These are phyloP conservation scores for Paecilomyces sp. DNA, from an alignment of 2,329 filamentous ascomycete genomes.

Conservation along the genomic window DNA sequence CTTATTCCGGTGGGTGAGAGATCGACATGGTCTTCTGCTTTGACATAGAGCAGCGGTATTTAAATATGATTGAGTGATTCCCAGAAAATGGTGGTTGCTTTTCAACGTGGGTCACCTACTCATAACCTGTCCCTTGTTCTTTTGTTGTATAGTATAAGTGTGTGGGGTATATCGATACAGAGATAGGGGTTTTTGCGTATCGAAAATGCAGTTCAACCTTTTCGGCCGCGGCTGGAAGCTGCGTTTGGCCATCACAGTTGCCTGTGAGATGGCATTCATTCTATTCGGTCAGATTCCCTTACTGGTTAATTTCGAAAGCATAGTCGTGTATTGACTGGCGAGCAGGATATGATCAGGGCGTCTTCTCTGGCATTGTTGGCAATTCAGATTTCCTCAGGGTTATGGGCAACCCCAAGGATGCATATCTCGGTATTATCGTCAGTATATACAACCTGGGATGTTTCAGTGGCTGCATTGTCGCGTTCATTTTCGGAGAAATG, in stretches of 20 bases:
- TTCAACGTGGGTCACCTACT: not conserved
- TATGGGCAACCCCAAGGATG: conserved; percentile 31
- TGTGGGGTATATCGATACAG: not conserved
- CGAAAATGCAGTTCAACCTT: conserved; percentile 3
- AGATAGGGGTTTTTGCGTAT: not conserved
- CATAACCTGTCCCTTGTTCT: not conserved
- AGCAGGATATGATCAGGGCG: conserved; percentile 43
- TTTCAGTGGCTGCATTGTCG: conserved; percentile 27
- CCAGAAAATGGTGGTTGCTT: not conserved
- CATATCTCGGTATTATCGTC: conserved; percentile 36
- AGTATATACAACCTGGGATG: conserved; percentile 39
- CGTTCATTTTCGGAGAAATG: conserved; percentile 22
- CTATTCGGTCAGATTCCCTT: conserved; percentile 1
- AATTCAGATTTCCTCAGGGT: conserved; percentile 38
- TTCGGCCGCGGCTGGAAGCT: conserved; percentile 5
- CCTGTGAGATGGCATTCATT: conserved; percentile 7
- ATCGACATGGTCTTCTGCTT: not conserved
- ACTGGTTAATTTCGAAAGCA: no score
- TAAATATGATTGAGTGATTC: not conserved
- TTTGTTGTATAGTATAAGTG: not conserved
- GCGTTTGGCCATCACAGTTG: conserved; percentile 5
- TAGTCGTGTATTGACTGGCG: not conserved
- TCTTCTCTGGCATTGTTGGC: conserved; percentile 42
- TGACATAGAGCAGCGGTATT: not conserved
- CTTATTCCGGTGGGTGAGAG: not conserved